Evolutionary conservation across 768 basidiomycete genomes (phyloP).

Genomic region (Tulasnella sp.): DNA sequence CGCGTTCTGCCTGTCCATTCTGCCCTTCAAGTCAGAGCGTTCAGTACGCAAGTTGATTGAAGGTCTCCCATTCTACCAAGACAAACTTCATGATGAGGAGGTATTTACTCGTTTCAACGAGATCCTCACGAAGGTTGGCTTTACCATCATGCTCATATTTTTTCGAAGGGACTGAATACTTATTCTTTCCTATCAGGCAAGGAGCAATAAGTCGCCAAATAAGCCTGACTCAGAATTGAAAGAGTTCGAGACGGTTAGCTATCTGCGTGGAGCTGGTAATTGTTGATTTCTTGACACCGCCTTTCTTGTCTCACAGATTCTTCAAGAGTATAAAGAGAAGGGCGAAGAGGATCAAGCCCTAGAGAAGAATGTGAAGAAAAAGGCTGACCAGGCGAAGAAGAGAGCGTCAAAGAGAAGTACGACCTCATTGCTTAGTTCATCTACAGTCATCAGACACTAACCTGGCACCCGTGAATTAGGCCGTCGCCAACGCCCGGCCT

Average conservation of each 20-base stretch:
- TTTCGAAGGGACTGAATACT: neutral
- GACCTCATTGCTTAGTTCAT: slow-evolving; percentile 16
- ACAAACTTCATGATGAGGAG: slow-evolving; percentile 81
- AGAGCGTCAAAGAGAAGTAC: slow-evolving; percentile 42
- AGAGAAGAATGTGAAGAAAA: slow-evolving; percentile 74
- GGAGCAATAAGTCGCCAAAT: slow-evolving; percentile 82
- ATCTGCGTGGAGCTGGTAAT: slow-evolving; percentile 16
- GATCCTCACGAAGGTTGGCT: slow-evolving; percentile 72
- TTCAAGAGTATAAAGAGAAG: slow-evolving; percentile 71
- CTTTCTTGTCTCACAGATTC: slow-evolving; percentile 43
- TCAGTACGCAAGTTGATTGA: slow-evolving; percentile 96
- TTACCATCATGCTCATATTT: neutral
- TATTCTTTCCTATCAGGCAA: slow-evolving; percentile 40
- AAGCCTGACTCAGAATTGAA: slow-evolving; percentile 90
- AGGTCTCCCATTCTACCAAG: slow-evolving; percentile 82
- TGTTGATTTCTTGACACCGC: slow-evolving; percentile 15
- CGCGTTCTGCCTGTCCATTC: slow-evolving; percentile 83
- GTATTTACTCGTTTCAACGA: slow-evolving; percentile 80
- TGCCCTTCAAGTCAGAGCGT: slow-evolving; percentile 94
- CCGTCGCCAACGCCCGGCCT: neutral
- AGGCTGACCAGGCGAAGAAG: slow-evolving; percentile 72
- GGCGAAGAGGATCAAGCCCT: slow-evolving; percentile 88
- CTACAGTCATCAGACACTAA: neutral
- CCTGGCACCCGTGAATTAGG: neutral
- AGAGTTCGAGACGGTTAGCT: slow-evolving; percentile 76